Percentiles rank a stretch among this genome's conserved stretches.
phyloP scores from a whole-genome alignment of 1,284 basidiomycete species.

The Megacollybia platyphylla region DNA sequence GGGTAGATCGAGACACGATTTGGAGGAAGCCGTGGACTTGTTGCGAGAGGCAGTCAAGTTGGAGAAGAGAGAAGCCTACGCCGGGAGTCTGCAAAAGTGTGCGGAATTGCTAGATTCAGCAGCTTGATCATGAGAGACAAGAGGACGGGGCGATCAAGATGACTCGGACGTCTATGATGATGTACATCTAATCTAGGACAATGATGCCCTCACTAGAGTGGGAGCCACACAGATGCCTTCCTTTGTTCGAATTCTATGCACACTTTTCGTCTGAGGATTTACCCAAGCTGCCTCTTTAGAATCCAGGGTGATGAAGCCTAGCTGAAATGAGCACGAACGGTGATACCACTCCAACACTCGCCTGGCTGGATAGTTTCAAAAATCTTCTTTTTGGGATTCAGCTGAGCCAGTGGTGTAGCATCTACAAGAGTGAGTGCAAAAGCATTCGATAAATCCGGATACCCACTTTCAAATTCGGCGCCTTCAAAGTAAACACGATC shows the following conservation, averaged over 20 bases:
- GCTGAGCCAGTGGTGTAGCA: conserved; percentile 60
- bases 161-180: too few species aligned
- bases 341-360: conserved; percentile 13
- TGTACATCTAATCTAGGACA: conserved; percentile 42
- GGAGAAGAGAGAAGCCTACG: too few species aligned
- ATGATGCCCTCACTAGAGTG: conserved; percentile 72
- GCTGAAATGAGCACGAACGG: neutral
- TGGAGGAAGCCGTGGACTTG: too few species aligned
- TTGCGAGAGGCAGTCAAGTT: too few species aligned
- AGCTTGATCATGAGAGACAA: too few species aligned
- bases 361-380: conserved; percentile 91
- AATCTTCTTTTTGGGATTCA: conserved; percentile 97
- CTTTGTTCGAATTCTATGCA: conserved; percentile 78
- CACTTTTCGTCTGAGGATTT: conserved; percentile 68
- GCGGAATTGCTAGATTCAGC: too few species aligned
- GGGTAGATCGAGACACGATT: too few species aligned
- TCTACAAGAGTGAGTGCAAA: conserved; percentile 25
- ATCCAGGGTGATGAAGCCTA: conserved; percentile 81
- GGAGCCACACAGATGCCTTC: conserved; percentile 75
- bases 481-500: conserved; percentile 93
- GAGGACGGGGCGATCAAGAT: too few species aligned
- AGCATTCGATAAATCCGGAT: conserved; percentile 1
- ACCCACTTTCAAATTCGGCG: conserved; percentile 64
- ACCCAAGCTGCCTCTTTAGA: conserved; percentile 85
- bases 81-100: too few species aligned